Evolutionary conservation across 2,329 filamentous ascomycete genomes (phyloP), one percentile per base, ranked within the genome.

Genomic region (Epichloe hybrida): DNA sequence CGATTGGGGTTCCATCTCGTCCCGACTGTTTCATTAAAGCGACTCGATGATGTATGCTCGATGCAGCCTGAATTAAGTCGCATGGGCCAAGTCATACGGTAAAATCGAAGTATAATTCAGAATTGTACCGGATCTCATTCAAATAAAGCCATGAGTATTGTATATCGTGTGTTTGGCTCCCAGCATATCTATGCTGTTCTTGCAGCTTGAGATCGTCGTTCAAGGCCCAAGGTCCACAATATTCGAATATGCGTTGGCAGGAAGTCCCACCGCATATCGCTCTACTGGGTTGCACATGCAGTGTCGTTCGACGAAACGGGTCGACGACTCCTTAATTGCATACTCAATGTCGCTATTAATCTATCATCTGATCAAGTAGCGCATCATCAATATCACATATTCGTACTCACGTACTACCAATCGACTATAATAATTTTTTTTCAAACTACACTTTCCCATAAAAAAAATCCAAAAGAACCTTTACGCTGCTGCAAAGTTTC

Each of bases 1-100:
- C 78, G 69, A 79, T 73, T 60, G 79, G 75, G 64, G 78, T 70
- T 62, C 75, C 71, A 71, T 73, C 80, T 80, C 84, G 72, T 65
- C 77, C 72, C 64, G 77, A 71, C 68, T 80, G 76, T 77, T 81
- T 81, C 83, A 87, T 87, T 72, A 75, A 79, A 68, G 62, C 66
- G 65, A 59, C 56, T 58, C 56, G 50, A 48, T 46, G 46, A 31
- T 46, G 52, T 31, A 11, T 47, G 49, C 45, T 56, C 20, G 9
- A 21, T 42, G 40, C 20, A 17, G 31, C 41, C 38, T n/a, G 31
- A 20, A n/a, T 21, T 38, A 45, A 6, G 11, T 49, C 40, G 40
- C 39, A 23, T 23, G 17, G 34, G 42, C 17, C 34, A 48, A 48
- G 58, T 61, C 58, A 63, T 55, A 54, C 40, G 52, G 44, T 13